Conservation (phyloP, 2,329 filamentous ascomycete genomes). For the Ophiostoma tasmaniense region DNA sequence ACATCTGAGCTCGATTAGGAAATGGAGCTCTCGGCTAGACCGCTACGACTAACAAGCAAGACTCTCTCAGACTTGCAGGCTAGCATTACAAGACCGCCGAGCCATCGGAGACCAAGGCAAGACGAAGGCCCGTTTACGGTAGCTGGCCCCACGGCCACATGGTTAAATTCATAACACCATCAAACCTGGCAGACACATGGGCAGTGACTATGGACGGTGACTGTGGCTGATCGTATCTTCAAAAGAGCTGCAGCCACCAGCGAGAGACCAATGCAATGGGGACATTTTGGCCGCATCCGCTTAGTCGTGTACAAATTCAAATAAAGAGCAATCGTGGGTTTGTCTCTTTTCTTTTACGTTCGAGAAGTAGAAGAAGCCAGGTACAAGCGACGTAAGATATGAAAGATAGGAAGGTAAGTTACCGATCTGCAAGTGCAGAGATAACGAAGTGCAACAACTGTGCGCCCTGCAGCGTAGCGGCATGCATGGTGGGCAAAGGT, state of each 20-base stretch:
- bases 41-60: not conserved
- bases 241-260: not conserved
- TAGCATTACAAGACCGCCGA: not conserved
- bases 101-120: not conserved
- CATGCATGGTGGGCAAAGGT: not conserved
- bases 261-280: not conserved
- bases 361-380: slow-evolving; percentile 1
- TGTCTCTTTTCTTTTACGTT: not conserved
- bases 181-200: not conserved
- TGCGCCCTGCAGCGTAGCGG: not conserved
- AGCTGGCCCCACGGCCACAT: not conserved
- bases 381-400: not conserved
- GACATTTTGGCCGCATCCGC: slow-evolving; percentile 1
- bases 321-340: not conserved
- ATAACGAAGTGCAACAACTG: not conserved
- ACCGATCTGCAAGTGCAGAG: not conserved
- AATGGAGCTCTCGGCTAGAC: not conserved
- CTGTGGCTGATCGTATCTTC: not conserved
- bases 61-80: not conserved
- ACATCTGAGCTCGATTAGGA: not conserved
- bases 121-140: not conserved
- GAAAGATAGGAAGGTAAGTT: not conserved
- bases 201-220: not conserved
- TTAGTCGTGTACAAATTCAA: not conserved
- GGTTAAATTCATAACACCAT: not conserved